Evolutionary conservation across 345 rosid species (phyloP).

Genomic region (Eutrema heterophyllum): DNA sequence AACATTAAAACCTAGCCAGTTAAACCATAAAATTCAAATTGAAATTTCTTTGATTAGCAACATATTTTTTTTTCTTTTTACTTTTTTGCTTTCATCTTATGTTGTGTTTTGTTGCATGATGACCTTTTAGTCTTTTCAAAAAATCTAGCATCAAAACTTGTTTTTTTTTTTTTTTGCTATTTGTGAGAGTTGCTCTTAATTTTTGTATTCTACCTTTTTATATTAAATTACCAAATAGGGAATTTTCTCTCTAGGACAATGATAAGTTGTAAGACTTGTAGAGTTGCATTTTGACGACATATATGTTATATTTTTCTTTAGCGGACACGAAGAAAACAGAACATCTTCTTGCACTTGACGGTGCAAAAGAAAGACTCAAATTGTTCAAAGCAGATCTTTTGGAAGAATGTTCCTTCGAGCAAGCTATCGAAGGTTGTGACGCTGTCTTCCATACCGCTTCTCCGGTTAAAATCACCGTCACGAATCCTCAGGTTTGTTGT

Average conservation of each 20-base stretch:
- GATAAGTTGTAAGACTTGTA: not conserved
- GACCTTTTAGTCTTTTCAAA: not conserved
- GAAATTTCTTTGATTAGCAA: not conserved
- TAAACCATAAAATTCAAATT: not conserved
- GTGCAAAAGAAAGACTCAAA: slow-evolving; percentile 30
- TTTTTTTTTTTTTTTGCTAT: too few species aligned
- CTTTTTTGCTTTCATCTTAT: not conserved
- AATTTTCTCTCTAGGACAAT: not conserved
- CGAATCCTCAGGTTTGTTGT: slow-evolving; percentile 34
- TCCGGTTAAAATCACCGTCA: slow-evolving; percentile 29
- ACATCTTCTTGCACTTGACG: slow-evolving; percentile 28
- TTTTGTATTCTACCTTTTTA: not conserved
- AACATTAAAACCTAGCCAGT: not conserved
- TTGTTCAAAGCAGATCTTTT: slow-evolving; percentile 33
- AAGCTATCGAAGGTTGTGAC: slow-evolving; percentile 44
- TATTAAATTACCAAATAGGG: not conserved
- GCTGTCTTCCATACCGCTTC: slow-evolving; percentile 61
- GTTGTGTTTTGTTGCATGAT: not conserved
- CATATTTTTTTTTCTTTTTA: not conserved
- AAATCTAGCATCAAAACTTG: not conserved
- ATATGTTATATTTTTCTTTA: not conserved
- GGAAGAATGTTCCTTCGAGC: slow-evolving; percentile 34
- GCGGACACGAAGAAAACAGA: slow-evolving; percentile 32
- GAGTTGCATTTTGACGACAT: not conserved
- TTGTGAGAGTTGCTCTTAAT: not conserved